A percentile compares a stretch with the other conserved stretches of the same genome.
Evolutionary conservation across 768 basidiomycete species (phyloP).

Genomic region (Albatrellus ellisii): DNA sequence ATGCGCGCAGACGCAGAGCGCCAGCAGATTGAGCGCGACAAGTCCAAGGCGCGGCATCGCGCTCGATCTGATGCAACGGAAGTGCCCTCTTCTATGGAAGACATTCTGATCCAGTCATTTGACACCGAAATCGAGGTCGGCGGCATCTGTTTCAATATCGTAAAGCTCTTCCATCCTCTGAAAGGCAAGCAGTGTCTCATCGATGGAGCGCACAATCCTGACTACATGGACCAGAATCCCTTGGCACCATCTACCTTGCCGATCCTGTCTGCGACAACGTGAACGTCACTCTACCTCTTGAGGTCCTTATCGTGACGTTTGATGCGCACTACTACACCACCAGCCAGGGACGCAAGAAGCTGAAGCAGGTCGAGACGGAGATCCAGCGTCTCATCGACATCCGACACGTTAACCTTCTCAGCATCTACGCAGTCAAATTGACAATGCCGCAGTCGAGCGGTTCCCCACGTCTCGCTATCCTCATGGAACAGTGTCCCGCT

Average conservation of each 20-base stretch:
- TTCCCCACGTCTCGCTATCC: conserved; percentile 43
- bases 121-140: conserved; percentile 39
- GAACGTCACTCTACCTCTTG: conserved; percentile 44
- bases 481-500: conserved; percentile 59
- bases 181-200: conserved; percentile 32
- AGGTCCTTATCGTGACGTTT: conserved; percentile 56
- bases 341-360: conserved; percentile 60
- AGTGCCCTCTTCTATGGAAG: conserved; percentile 28
- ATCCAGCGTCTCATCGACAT: conserved; percentile 45
- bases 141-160: conserved; percentile 46
- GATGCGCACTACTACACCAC: conserved; percentile 55
- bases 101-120: conserved; percentile 46
- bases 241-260: conserved; percentile 59
- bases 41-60: conserved; percentile 43
- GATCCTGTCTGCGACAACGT: conserved; percentile 65
- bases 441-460: conserved; percentile 34
- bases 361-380: conserved; percentile 52
- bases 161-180: conserved; percentile 63
- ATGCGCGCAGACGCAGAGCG: conserved; percentile 52
- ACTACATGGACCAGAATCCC: conserved; percentile 28
- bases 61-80: conserved; percentile 64
- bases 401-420: conserved; percentile 53
- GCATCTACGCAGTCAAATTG: conserved; percentile 55
- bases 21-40: conserved; percentile 39
- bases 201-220: neutral